Evolutionary conservation across 768 basidiomycete genomes (phyloP).

Genomic region (Agaricus sinodeliciosus): DNA sequence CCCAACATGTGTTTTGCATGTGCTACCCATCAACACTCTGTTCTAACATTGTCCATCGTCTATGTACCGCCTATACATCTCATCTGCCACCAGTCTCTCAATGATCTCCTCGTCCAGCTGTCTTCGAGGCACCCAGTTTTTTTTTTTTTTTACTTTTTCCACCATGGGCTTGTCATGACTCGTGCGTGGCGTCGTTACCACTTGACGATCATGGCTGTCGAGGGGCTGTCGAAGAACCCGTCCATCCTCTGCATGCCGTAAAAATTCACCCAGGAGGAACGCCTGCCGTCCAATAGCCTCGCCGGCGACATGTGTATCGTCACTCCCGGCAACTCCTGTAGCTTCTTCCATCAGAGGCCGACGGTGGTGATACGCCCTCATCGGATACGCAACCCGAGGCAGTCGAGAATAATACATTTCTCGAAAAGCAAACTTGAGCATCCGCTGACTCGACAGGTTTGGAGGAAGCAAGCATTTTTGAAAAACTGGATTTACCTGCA

Average conservation of each 20-base stretch:
- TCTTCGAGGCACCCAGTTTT: too few relatives aligned
- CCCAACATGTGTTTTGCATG: constrained; percentile 7
- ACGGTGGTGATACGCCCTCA: neutral
- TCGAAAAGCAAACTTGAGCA: constrained; percentile 13
- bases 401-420: constrained; percentile 8
- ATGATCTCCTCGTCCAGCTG: neutral
- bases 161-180: neutral
- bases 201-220: neutral
- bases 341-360: neutral
- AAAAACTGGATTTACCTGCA: neutral
- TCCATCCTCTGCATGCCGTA: constrained; percentile 4
- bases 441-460: constrained; percentile 12
- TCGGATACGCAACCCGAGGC: neutral
- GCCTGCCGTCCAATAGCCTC: constrained; percentile 9
- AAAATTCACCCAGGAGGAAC: constrained; percentile 8
- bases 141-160: too few relatives aligned
- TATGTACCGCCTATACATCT: constrained; percentile 38
- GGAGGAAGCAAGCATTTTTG: neutral
- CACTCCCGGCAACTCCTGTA: constrained; percentile 1
- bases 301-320: neutral
- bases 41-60: constrained; percentile 23
- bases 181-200: neutral
- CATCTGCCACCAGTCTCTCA: constrained; percentile 13
- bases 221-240: constrained; percentile 5
- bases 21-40: too few relatives aligned